These are phyloP conservation scores for Aschersonia sp. DNA, from an alignment of 2,329 filamentous ascomycete species.

Conservation along the genomic window DNA sequence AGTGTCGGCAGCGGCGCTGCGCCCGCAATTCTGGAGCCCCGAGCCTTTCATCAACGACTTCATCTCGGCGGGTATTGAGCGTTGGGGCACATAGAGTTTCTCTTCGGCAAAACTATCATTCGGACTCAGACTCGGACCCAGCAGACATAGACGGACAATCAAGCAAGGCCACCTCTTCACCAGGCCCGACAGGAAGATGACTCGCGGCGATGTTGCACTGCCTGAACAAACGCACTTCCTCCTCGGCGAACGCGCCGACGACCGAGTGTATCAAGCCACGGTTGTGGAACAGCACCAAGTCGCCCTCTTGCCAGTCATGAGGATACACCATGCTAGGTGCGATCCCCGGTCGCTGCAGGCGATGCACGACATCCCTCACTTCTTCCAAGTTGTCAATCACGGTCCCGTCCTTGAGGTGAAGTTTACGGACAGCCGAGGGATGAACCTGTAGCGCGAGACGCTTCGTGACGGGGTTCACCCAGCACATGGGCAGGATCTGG, in stretches of 20 bases:
- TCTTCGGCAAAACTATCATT: too few species aligned
- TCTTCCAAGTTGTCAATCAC: constrained; percentile 53
- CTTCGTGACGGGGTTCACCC: constrained; percentile 60
- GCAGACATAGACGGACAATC: neutral
- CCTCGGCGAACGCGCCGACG: constrained; percentile 56
- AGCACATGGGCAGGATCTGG: constrained; percentile 61
- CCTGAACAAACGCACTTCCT: constrained; percentile 61
- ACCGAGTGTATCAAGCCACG: constrained; percentile 62
- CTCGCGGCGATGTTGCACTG: constrained; percentile 69
- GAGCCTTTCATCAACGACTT: too few species aligned
- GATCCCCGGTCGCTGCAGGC: constrained; percentile 59
- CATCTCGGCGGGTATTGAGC: too few species aligned
- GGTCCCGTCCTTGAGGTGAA: constrained; percentile 51
- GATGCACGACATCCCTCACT: constrained; percentile 54
- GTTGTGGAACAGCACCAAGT: constrained; percentile 68
- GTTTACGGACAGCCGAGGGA: constrained; percentile 53
- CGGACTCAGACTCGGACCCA: too few species aligned
- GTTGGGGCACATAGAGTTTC: too few species aligned
- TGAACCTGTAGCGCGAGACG: constrained; percentile 59
- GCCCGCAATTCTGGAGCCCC: too few species aligned
- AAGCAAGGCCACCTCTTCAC: neutral
- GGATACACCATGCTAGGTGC: constrained; percentile 53
- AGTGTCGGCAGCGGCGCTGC: too few species aligned
- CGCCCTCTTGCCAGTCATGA: constrained; percentile 65
- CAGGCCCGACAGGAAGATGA: constrained; percentile 36